phyloP scores from a whole-genome alignment of 306 rosid genomes.

The Cicer pinnatifidum region DNA sequence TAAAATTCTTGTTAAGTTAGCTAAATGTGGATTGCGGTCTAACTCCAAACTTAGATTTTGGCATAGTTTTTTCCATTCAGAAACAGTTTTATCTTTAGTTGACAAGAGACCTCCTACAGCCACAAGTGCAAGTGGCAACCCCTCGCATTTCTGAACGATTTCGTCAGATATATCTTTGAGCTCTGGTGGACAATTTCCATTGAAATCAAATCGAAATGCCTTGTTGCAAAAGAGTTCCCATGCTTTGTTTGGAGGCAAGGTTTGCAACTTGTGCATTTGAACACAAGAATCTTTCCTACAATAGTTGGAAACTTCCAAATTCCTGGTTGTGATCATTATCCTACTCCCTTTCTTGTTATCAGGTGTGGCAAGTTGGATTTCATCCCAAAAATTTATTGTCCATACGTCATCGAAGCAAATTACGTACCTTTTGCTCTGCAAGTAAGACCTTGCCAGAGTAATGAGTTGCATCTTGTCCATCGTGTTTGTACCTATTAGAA shows the following conservation, averaged over 20 bases:
- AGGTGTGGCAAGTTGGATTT: not conserved
- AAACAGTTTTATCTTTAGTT: conserved; percentile 9
- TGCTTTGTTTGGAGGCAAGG: conserved; percentile 14
- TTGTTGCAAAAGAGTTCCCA: conserved; percentile 9
- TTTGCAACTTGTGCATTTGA: not conserved
- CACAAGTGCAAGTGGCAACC: not conserved
- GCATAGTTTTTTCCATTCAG: conserved; percentile 7
- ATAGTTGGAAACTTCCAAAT: conserved; percentile 4
- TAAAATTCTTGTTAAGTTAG: conserved; percentile 13
- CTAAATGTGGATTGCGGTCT: not conserved
- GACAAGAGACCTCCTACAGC: conserved; percentile 7
- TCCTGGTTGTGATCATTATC: conserved; percentile 24
- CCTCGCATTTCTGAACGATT: not conserved
- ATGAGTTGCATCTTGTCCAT: conserved; percentile 3
- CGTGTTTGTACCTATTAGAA: not conserved
- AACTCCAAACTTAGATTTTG: conserved; percentile 2
- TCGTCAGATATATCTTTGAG: not conserved
- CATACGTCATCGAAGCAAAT: conserved; percentile 32
- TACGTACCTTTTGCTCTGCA: not conserved
- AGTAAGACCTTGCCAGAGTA: not conserved
- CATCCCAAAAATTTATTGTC: not conserved
- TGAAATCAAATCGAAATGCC: not conserved
- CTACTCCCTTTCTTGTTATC: conserved; percentile 10
- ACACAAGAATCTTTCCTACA: conserved; percentile 22
- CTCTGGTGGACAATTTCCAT: not conserved